phyloP scores from a whole-genome alignment of 371 early-diverging fungal genomes.

The Dichotomocladium elegans region DNA sequence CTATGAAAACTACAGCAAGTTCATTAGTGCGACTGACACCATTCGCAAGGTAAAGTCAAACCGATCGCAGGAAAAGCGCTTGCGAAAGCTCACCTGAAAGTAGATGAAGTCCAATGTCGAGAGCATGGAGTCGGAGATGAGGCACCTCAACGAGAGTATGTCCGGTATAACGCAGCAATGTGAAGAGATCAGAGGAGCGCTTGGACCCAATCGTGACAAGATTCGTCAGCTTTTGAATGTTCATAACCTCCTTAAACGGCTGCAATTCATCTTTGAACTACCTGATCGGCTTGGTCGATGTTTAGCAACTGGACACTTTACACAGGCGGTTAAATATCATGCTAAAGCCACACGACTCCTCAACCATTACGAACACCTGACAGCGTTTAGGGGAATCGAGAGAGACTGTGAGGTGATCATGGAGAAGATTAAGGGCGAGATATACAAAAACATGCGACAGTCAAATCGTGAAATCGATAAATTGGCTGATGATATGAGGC shows the following conservation, averaged over 20 bases:
- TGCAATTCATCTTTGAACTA: constrained; percentile 85
- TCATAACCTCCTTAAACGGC: constrained; percentile 69
- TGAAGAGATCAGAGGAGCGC: constrained; percentile 47
- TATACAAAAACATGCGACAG: constrained; percentile 34
- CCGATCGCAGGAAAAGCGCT: background rate
- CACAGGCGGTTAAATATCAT: constrained; percentile 77
- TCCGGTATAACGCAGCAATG: constrained; percentile 56
- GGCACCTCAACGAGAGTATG: constrained; percentile 67
- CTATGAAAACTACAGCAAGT: constrained; percentile 95
- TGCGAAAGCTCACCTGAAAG: background rate
- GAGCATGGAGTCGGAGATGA: constrained; percentile 78
- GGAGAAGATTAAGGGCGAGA: constrained; percentile 54
- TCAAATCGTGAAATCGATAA: constrained; percentile 19
- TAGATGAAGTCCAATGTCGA: constrained; percentile 78
- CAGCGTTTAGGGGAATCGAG: constrained; percentile 74
- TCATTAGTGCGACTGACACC: constrained; percentile 91
- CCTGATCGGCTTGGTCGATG: constrained; percentile 69
- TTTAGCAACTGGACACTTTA: constrained; percentile 54
- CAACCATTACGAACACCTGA: constrained; percentile 67
- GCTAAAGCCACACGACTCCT: constrained; percentile 68
- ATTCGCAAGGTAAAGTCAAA: constrained; percentile 56
- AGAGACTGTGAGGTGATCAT: constrained; percentile 74
- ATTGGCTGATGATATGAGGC: constrained; percentile 50
- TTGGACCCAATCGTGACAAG: constrained; percentile 65
- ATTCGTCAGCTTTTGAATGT: constrained; percentile 74